These are phyloP conservation scores for Heliosperma pusillum DNA, from an alignment of 148 eudicot genomes.

Conservation along the genomic window DNA sequence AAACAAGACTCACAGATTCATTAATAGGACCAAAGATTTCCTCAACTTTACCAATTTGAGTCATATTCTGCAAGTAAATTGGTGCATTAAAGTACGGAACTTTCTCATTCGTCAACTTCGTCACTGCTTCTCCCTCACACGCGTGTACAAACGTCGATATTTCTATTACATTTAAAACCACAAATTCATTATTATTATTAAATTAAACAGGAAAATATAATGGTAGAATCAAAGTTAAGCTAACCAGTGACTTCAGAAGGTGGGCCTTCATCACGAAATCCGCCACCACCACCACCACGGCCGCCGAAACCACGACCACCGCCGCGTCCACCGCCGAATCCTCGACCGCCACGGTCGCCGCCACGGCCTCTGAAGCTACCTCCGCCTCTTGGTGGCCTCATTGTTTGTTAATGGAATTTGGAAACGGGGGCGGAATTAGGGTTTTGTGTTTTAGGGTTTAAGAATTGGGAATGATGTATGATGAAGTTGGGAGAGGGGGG, in stretches of 20 bases:
- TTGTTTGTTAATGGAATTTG: slow-evolving; percentile 23
- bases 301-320: slow-evolving; percentile 39
- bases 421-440: background rate
- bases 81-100: slow-evolving; percentile 88
- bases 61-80: slow-evolving; percentile 84
- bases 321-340: slow-evolving; percentile 32
- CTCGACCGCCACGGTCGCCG: slow-evolving; percentile 30
- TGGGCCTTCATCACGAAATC: slow-evolving; percentile 69
- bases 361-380: slow-evolving; percentile 30
- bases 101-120: slow-evolving; percentile 86
- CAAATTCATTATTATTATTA: background rate
- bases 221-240: background rate
- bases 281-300: slow-evolving; percentile 31
- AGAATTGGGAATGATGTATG: background rate
- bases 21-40: slow-evolving; percentile 94
- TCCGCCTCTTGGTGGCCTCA: slow-evolving; percentile 74
- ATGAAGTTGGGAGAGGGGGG: too few species aligned
- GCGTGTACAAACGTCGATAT: slow-evolving; percentile 75
- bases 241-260: slow-evolving; percentile 79
- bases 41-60: slow-evolving; percentile 87
- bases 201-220: too few species aligned
- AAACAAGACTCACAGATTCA: slow-evolving; percentile 90
- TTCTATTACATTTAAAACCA: slow-evolving; percentile 36
- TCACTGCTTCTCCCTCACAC: slow-evolving; percentile 87
- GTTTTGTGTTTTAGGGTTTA: background rate